Percentiles rank a stretch among this genome's conserved stretches.
phyloP scores from a whole-genome alignment of 2,329 filamentous ascomycete species.

The Fusarium fracticaudum region DNA sequence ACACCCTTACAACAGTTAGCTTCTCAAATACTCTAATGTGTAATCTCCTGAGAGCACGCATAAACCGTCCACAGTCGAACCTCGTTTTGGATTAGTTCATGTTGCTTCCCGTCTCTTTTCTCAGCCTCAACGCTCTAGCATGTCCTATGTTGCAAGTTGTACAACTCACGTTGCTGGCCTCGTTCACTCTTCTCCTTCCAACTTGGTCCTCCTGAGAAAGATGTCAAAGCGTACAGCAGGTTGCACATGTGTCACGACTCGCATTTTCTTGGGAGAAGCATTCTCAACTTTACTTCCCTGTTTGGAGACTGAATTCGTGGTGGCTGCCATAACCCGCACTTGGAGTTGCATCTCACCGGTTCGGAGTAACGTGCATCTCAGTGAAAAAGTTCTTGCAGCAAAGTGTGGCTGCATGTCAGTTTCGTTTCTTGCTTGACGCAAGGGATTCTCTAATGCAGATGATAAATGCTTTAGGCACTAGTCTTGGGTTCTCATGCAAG shows the following conservation, averaged over 20 bases:
- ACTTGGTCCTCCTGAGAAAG: neutral
- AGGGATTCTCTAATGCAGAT: constrained; percentile 16
- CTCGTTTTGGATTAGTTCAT: constrained; percentile 24
- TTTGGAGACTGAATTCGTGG: neutral
- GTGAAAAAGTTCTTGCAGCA: constrained; percentile 16
- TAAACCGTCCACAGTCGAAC: neutral
- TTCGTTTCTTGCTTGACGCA: constrained; percentile 11
- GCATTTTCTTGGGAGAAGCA: constrained; percentile 6
- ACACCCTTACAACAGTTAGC: constrained; percentile 4
- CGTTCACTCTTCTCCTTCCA: neutral
- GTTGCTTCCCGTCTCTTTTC: constrained; percentile 19
- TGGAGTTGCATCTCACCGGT: constrained; percentile 27
- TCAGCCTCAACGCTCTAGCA: constrained; percentile 35
- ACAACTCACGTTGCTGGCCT: constrained; percentile 25
- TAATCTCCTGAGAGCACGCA: constrained; percentile 25
- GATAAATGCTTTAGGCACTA: neutral
- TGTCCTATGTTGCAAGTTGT: constrained; percentile 17
- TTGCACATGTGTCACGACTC: constrained; percentile 16
- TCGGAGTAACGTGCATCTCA: constrained; percentile 16
- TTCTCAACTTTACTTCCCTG: constrained; percentile 1
- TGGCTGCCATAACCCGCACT: constrained; percentile 8
- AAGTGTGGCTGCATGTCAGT: constrained; percentile 25
- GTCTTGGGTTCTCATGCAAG: constrained; percentile 23
- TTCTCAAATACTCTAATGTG: constrained; percentile 1
- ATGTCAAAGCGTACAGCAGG: constrained; percentile 21